These are phyloP conservation scores for Backusella psychrophila DNA, from an alignment of 192 early-diverging fungal species.

Conservation along the genomic window DNA sequence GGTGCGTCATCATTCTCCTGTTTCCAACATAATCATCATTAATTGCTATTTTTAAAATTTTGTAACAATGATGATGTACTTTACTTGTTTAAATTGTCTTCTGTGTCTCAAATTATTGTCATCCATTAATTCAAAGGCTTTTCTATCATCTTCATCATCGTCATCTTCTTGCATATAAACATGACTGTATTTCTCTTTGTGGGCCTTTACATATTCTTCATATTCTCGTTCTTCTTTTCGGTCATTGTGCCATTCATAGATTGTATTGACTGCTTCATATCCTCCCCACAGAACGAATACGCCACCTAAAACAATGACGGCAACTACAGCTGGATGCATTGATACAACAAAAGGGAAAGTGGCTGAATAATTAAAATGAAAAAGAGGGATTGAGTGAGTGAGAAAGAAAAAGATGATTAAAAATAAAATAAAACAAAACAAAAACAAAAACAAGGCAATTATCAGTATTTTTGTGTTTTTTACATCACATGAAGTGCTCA, in stretches of 20 bases:
- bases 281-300: neutral
- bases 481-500: slow-evolving; percentile 12
- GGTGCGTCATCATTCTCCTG: neutral
- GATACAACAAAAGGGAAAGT: neutral
- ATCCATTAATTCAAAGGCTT: neutral
- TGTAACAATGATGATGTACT: neutral
- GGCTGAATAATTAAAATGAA: neutral
- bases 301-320: slow-evolving; percentile 15
- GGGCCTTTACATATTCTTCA: slow-evolving; percentile 14
- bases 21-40: neutral
- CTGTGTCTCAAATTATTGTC: neutral
- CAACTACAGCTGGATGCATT: slow-evolving; percentile 21
- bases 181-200: slow-evolving; percentile 3
- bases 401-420: neutral
- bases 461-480: neutral
- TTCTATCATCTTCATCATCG: neutral
- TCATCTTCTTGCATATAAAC: neutral
- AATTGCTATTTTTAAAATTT: neutral
- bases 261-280: slow-evolving; percentile 7
- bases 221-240: slow-evolving; percentile 14
- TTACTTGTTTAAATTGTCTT: slow-evolving; percentile 4
- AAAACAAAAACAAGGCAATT: neutral
- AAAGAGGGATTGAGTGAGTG: neutral
- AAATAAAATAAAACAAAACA: neutral
- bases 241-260: slow-evolving; percentile 12